Evolutionary conservation across 495 filamentous ascomycete species (phyloP).

Genomic region (Podospora australis): DNA sequence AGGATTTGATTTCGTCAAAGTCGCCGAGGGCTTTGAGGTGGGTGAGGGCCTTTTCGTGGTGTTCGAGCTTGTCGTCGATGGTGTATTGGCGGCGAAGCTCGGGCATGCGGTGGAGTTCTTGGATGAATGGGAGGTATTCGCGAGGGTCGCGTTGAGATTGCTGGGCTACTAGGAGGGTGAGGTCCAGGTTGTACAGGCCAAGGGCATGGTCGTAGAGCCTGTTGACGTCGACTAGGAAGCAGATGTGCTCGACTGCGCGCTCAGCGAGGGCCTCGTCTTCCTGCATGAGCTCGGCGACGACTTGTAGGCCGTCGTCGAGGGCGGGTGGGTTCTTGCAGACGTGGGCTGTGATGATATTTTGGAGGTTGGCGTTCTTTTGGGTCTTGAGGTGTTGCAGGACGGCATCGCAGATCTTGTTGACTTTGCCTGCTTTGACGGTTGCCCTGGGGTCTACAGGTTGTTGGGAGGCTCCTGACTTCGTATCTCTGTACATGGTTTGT

Average conservation of each 20-base stretch:
- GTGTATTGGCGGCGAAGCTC: slow-evolving; percentile 64
- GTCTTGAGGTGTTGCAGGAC: slow-evolving; percentile 62
- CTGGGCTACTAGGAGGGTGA: slow-evolving; percentile 85
- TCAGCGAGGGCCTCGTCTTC: slow-evolving; percentile 64
- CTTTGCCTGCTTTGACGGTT: slow-evolving; percentile 46
- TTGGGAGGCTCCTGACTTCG: slow-evolving; percentile 34
- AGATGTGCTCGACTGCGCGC: slow-evolving; percentile 88
- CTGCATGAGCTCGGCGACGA: slow-evolving; percentile 68
- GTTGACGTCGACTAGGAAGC: slow-evolving; percentile 91
- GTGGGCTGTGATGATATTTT: slow-evolving; percentile 90
- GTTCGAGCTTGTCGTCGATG: slow-evolving; percentile 81
- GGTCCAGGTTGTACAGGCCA: slow-evolving; percentile 84
- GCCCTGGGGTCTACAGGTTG: slow-evolving; percentile 7
- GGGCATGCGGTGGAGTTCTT: slow-evolving; percentile 69
- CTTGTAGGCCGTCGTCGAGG: slow-evolving; percentile 73
- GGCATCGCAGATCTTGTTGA: slow-evolving; percentile 85
- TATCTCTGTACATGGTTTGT: slow-evolving; percentile 88
- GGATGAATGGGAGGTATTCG: slow-evolving; percentile 92
- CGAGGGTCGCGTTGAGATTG: slow-evolving; percentile 93
- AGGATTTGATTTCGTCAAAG: slow-evolving; percentile 70
- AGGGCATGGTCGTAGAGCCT: slow-evolving; percentile 86
- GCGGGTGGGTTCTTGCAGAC: slow-evolving; percentile 90
- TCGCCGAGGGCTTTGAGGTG: slow-evolving; percentile 60
- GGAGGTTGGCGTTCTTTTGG: slow-evolving; percentile 62
- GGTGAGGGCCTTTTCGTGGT: slow-evolving; percentile 66